Evolutionary conservation across 1,139 yeast genomes (phyloP).

Genomic region (Suhomyces bokatorum): DNA sequence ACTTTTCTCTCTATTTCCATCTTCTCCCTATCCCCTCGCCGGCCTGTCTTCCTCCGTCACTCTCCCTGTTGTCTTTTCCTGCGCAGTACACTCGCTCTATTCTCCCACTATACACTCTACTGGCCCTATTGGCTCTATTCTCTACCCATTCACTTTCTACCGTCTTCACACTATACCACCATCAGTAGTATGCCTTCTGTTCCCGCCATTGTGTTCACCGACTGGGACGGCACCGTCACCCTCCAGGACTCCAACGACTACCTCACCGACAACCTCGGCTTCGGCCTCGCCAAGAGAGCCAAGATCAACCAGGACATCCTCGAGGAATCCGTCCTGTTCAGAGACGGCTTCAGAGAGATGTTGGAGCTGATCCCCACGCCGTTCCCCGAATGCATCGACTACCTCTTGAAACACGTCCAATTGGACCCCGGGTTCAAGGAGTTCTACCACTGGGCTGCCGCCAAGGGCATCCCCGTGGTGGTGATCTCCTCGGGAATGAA

Average conservation of each 20-base stretch:
- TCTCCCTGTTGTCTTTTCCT: too few relatives aligned
- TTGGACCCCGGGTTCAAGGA: slow-evolving; percentile 89
- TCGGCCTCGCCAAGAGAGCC: slow-evolving; percentile 69
- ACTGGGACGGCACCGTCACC: slow-evolving; percentile 97
- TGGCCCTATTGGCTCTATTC: too few relatives aligned
- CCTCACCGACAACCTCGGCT: slow-evolving; percentile 85
- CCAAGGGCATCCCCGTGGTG: slow-evolving; percentile 70
- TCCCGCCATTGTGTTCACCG: slow-evolving; percentile 83
- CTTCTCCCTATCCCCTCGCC: too few relatives aligned
- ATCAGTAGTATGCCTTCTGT: not conserved
- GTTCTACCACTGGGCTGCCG: slow-evolving; percentile 77
- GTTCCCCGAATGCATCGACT: slow-evolving; percentile 78
- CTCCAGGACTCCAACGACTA: slow-evolving; percentile 87
- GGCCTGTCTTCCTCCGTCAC: too few relatives aligned
- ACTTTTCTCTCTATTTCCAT: too few relatives aligned
- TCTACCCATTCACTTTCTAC: too few relatives aligned
- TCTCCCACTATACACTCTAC: too few relatives aligned
- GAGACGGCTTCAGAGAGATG: slow-evolving; percentile 85
- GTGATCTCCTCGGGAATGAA: slow-evolving; percentile 91
- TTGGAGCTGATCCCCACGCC: slow-evolving; percentile 75
- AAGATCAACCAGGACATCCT: slow-evolving; percentile 72
- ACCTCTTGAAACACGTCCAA: slow-evolving; percentile 57
- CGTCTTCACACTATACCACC: too few relatives aligned
- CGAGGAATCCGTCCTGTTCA: slow-evolving; percentile 65
- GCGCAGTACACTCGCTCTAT: too few relatives aligned